These are phyloP conservation scores for Sordariomycetes sp. DNA, from an alignment of 2,329 filamentous ascomycete species.

Conservation along the genomic window DNA sequence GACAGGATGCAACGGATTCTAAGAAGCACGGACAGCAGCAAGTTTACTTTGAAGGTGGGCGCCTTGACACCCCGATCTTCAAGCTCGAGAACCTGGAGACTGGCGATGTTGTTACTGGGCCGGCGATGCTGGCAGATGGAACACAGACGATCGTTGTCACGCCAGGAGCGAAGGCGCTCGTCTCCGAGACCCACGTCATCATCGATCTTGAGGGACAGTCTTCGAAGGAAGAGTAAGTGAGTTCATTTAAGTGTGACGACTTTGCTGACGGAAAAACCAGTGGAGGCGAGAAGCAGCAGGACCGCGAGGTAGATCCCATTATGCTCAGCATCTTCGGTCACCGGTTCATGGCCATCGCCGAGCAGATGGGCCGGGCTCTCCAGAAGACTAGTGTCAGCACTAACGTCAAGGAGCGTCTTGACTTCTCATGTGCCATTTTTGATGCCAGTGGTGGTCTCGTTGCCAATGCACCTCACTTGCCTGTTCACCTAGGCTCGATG, in stretches of 20 bases:
- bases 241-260: too few species aligned
- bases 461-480: constrained; percentile 71
- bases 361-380: constrained; percentile 72
- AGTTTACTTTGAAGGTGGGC: constrained; percentile 80
- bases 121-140: constrained; percentile 78
- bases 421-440: constrained; percentile 77
- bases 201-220: constrained; percentile 65
- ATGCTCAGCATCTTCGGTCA: constrained; percentile 74
- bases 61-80: constrained; percentile 71
- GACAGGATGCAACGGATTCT: constrained; percentile 42
- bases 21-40: constrained; percentile 58
- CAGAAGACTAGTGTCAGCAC: constrained; percentile 76
- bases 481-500: constrained; percentile 76
- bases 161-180: constrained; percentile 63
- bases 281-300: neutral
- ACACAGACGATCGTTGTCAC: constrained; percentile 90
- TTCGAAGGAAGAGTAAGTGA: constrained; percentile 24
- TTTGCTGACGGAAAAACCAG: neutral
- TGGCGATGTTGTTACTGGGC: constrained; percentile 66
- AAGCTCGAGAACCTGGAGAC: constrained; percentile 66
- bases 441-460: constrained; percentile 67
- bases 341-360: constrained; percentile 78
- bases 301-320: constrained; percentile 50
- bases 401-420: constrained; percentile 74
- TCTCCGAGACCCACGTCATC: constrained; percentile 80